Percentiles rank a stretch among this genome's conserved stretches.
phyloP scores from a whole-genome alignment of 73 alveolate genomes.

The Paramecium bursaria region DNA sequence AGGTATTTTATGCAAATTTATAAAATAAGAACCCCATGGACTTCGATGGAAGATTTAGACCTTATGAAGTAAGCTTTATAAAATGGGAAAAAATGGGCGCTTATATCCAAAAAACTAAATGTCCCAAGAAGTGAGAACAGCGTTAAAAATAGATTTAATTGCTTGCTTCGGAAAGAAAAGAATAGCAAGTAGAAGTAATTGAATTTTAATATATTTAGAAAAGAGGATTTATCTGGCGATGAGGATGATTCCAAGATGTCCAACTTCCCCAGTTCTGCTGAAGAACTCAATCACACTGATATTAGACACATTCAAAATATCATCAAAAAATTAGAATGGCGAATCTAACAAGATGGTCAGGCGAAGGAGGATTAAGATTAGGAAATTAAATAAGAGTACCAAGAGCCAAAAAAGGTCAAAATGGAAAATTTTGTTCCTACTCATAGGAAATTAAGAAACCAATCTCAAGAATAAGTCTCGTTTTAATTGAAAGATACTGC shows the following conservation, averaged over 20 bases:
- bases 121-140: conserved; percentile 52
- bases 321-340: conserved; percentile 44
- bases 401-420: conserved; percentile 33
- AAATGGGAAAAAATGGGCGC: conserved; percentile 60
- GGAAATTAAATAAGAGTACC: conserved; percentile 2
- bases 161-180: conserved; percentile 28
- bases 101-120: conserved; percentile 42
- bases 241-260: conserved; percentile 27
- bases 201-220: conserved; percentile 13
- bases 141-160: conserved; percentile 50
- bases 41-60: conserved; percentile 40
- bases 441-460: too few relatives aligned
- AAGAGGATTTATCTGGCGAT: conserved; percentile 13
- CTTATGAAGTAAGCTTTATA: background rate
- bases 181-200: conserved; percentile 14
- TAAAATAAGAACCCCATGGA: conserved; percentile 17
- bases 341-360: conserved; percentile 33
- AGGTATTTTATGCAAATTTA: conserved; percentile 46
- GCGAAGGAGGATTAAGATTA: background rate
- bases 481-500: background rate
- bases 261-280: conserved; percentile 39
- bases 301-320: conserved; percentile 14
- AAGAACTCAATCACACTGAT: conserved; percentile 45
- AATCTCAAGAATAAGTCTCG: too few relatives aligned
- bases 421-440: too few relatives aligned